A percentile compares a stretch with the other conserved stretches of the same genome.
These are phyloP conservation scores for Veloporphyrellus conicus DNA, from an alignment of 1,284 basidiomycete species.

Conservation along the genomic window DNA sequence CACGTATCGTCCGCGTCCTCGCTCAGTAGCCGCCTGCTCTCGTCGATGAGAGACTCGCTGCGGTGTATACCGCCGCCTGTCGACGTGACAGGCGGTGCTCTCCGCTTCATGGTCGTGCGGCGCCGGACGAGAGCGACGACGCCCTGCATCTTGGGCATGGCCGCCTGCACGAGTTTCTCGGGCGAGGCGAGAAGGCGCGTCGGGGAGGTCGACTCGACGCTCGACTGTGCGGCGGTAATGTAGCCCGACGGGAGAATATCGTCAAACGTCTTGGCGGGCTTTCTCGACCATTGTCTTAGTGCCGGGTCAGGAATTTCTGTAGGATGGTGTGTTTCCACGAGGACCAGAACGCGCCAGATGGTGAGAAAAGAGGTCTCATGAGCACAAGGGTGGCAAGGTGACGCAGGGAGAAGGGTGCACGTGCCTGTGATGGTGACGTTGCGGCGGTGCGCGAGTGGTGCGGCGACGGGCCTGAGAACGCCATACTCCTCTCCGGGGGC, in stretches of 20 bases:
- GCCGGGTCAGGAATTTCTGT: slow-evolving; percentile 20
- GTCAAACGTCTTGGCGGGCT: slow-evolving; percentile 37
- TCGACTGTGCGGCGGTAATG: slow-evolving; percentile 36
- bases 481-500: slow-evolving; percentile 46
- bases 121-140: slow-evolving; percentile 29
- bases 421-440: slow-evolving; percentile 29
- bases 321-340: too few species aligned
- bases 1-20: slow-evolving; percentile 16
- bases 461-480: slow-evolving; percentile 35
- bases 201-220: slow-evolving; percentile 1
- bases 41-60: slow-evolving; percentile 14
- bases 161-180: slow-evolving; percentile 27
- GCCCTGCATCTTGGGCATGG: slow-evolving; percentile 39
- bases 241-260: slow-evolving; percentile 44
- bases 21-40: slow-evolving; percentile 21
- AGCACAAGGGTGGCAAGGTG: background rate
- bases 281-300: slow-evolving; percentile 20
- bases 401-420: background rate
- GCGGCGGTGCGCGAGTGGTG: slow-evolving; percentile 22
- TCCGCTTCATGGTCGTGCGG: slow-evolving; percentile 9
- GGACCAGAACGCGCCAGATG: background rate
- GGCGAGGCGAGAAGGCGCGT: slow-evolving; percentile 11
- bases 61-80: slow-evolving; percentile 11
- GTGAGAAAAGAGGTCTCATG: background rate
- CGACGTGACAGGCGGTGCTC: background rate